These are phyloP conservation scores for Puccinia novopanici DNA, from an alignment of 1,284 basidiomycete species.

Conservation along the genomic window DNA sequence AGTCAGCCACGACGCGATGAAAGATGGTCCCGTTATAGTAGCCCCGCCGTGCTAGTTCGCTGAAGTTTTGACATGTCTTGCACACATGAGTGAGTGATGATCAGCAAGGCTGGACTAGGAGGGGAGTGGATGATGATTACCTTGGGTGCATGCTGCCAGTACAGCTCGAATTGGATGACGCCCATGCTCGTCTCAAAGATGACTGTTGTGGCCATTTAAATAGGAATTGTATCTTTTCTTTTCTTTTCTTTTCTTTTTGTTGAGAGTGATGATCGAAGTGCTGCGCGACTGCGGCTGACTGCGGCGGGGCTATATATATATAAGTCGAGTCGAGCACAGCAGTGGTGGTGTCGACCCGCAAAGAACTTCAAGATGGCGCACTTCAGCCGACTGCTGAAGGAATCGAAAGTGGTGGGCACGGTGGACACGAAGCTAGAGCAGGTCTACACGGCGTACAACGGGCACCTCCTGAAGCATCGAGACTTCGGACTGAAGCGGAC, in stretches of 20 bases:
- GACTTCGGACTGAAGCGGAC: constrained; percentile 49
- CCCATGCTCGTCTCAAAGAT: constrained; percentile 57
- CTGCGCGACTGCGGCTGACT: too few species aligned
- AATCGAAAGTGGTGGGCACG: constrained; percentile 46
- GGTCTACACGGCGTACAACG: constrained; percentile 49
- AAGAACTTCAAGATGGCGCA: constrained; percentile 22
- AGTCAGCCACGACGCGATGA: constrained; percentile 50
- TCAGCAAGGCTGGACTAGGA: too few species aligned
- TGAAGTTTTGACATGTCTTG: constrained; percentile 53
- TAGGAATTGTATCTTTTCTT: neutral
- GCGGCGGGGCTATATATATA: too few species aligned
- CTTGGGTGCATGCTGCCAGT: constrained; percentile 57
- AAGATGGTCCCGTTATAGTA: constrained; percentile 56
- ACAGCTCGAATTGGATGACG: constrained; percentile 56
- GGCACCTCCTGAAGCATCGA: constrained; percentile 27
- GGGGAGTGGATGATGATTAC: constrained; percentile 35
- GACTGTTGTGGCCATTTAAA: constrained; percentile 41
- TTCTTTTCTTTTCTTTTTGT: neutral
- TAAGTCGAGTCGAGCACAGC: too few species aligned
- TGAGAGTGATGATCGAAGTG: too few species aligned
- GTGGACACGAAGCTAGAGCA: constrained; percentile 43
- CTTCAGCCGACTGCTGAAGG: constrained; percentile 42
- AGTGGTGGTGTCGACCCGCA: too few species aligned
- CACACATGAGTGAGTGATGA: too few species aligned
- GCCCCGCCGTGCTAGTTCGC: constrained; percentile 56